Conservation (phyloP, 2,329 filamentous ascomycete species). For the Penicillium corylophilum region DNA sequence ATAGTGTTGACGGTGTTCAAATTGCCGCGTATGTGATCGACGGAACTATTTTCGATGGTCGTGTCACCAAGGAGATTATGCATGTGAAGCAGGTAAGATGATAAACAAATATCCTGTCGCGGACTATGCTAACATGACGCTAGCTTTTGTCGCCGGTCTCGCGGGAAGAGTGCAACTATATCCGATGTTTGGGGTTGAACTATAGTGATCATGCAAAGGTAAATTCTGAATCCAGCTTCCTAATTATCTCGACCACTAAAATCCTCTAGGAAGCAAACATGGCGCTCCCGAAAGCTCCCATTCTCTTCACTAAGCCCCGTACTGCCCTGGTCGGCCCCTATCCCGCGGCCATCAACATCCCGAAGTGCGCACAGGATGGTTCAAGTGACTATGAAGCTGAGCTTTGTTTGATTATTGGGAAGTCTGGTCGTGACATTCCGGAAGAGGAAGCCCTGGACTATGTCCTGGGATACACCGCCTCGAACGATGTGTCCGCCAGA, state of each 20-base stretch:
- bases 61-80: slow-evolving; percentile 24
- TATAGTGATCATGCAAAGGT: slow-evolving; percentile 32
- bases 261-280: slow-evolving; percentile 24
- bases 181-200: slow-evolving; percentile 34
- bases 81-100: slow-evolving; percentile 21
- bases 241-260: neutral
- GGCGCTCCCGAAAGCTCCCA: slow-evolving; percentile 27
- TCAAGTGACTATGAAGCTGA: slow-evolving; percentile 35
- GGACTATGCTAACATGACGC: neutral
- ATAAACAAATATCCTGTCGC: neutral
- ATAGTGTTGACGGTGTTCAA: slow-evolving; percentile 18
- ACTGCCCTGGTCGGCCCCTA: slow-evolving; percentile 28
- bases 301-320: slow-evolving; percentile 33
- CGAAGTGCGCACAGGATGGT: slow-evolving; percentile 32
- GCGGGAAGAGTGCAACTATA: slow-evolving; percentile 27
- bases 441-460: slow-evolving; percentile 25
- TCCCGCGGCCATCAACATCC: slow-evolving; percentile 28
- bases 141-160: slow-evolving; percentile 31
- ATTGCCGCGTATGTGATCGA: slow-evolving; percentile 27
- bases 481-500: slow-evolving; percentile 36
- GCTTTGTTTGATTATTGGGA: slow-evolving; percentile 27
- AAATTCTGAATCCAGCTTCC: neutral
- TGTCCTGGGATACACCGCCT: slow-evolving; percentile 36
- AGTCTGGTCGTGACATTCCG: slow-evolving; percentile 19
- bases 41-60: slow-evolving; percentile 30